Conservation (phyloP, 495 filamentous ascomycete genomes). For the Penicillium cinerascens region DNA sequence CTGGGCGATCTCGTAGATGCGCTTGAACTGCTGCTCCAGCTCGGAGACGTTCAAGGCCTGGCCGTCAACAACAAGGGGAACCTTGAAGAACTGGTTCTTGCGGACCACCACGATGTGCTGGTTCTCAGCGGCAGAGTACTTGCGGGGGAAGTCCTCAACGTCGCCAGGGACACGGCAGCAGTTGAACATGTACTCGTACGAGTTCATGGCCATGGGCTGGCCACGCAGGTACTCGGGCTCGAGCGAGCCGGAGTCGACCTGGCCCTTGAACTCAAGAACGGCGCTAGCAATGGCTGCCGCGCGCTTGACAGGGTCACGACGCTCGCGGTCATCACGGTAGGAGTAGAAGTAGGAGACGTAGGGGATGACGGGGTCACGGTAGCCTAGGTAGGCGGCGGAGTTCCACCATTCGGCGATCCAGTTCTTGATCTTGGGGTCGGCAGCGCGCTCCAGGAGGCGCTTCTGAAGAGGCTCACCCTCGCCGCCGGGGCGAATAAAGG, state of each 20-base stretch:
- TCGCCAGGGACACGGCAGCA: conserved; percentile 80
- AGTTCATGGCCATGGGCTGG: conserved; percentile 93
- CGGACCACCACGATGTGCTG: conserved; percentile 84
- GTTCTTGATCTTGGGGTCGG: conserved; percentile 82
- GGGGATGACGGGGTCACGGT: conserved; percentile 94
- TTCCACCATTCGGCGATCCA: conserved; percentile 99
- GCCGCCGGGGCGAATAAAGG: conserved; percentile 78
- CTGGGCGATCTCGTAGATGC: conserved; percentile 75
- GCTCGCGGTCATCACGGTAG: conserved; percentile 85
- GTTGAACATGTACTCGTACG: conserved; percentile 99
- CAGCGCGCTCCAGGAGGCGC: conserved; percentile 74
- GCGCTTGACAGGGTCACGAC: conserved; percentile 85
- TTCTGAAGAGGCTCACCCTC: conserved; percentile 84
- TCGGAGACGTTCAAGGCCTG: conserved; percentile 80
- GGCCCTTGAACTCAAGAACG: conserved; percentile 86
- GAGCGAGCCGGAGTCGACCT: conserved; percentile 76
- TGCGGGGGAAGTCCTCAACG: conserved; percentile 76
- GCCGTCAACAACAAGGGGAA: conserved; percentile 70
- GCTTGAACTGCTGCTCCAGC: conserved; percentile 81
- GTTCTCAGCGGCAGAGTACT: conserved; percentile 69
- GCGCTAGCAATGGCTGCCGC: conserved; percentile 86
- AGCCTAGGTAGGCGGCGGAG: conserved; percentile 80
- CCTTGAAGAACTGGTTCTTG: conserved; percentile 96
- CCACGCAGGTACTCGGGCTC: conserved; percentile 99
- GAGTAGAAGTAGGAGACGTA: conserved; percentile 99